Base-by-base conservation (phyloP, 2,329 filamentous ascomycete species). In the Xylaria sp. region DNA sequence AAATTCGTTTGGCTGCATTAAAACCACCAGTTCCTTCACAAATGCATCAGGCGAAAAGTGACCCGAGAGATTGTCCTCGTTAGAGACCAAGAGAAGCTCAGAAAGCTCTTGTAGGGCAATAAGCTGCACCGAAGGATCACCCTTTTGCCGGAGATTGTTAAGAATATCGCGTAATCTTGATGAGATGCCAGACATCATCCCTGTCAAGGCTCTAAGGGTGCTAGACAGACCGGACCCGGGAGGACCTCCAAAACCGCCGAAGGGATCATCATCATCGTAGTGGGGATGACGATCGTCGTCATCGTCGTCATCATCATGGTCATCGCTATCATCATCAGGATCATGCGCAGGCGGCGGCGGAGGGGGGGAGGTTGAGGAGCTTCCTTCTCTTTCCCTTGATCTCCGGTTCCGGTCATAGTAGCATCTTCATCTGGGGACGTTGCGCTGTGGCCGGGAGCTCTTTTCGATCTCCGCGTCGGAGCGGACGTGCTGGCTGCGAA, bases 11-110 rank as follows among this genome's bases (percentile, higher is more conserved):
- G 92, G 90, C 70, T 96, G 90, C 95, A 99, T 98, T 69, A 99
- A 80, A 11, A 84, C 79, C 48, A 99, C 93, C 54, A 99, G 82
- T 77, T 99, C 95, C 78, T 97, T 97, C 58, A 99, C 92, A 73
- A 95, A 98, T 8, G 91, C 86, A 77, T 99, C 95, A 2, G 95
- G 92, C 0, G 92, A 92, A 75, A 99, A 98, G 72, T 97, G 92
- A 4, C 95, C 95, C 1, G 94, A 92, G 10, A 99, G 84, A 67
- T 96, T 97, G 74, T 99, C 95, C 77, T 99, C 95, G 68, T 95
- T 98, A 10, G 94, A 97, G 37, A 99, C 91, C 29, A 99, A 82
- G 4, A 99, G 81, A 55, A 98, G 89, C 76, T 99, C 93, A 0
- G 94, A 97, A 6, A 99, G 82, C 69, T 98, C 94, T 76, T 96